Percentiles rank a stretch among this genome's conserved stretches.
Evolutionary conservation across 768 basidiomycete genomes (phyloP).

Genomic region (Serendipita sp.): DNA sequence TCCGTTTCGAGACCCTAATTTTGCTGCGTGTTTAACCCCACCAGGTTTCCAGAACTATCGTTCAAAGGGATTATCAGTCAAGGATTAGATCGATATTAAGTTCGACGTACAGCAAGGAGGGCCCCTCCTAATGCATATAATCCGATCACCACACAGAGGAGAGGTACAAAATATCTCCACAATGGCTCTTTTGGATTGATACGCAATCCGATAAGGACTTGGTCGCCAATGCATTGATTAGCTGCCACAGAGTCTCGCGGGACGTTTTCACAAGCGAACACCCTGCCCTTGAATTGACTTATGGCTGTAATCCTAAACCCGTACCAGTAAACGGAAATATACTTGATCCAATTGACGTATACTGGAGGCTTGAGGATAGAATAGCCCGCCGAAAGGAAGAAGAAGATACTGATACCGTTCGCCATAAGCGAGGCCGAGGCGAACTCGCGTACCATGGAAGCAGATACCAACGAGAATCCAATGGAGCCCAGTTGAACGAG

Average conservation of each 20-base stretch:
- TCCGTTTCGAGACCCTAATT: slow-evolving; percentile 13
- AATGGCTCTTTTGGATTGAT: slow-evolving; percentile 17
- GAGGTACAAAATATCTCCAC: slow-evolving; percentile 10
- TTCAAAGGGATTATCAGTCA: neutral
- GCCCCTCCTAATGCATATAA: slow-evolving; percentile 18
- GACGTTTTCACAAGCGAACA: slow-evolving; percentile 18
- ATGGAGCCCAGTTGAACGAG: slow-evolving; percentile 14
- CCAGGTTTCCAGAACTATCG: slow-evolving; percentile 16
- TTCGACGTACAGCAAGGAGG: slow-evolving; percentile 16
- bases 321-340: slow-evolving; percentile 26
- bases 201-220: slow-evolving; percentile 22
- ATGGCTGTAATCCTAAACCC: slow-evolving; percentile 22
- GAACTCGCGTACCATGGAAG: slow-evolving; percentile 18
- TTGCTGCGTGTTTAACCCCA: slow-evolving; percentile 20
- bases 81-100: neutral
- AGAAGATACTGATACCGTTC: slow-evolving; percentile 15
- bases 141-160: slow-evolving; percentile 15
- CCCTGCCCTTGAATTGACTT: slow-evolving; percentile 23
- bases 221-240: slow-evolving; percentile 20
- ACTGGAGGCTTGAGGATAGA: slow-evolving; percentile 12
- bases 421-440: slow-evolving; percentile 21
- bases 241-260: slow-evolving; percentile 11
- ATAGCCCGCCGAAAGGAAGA: slow-evolving; percentile 16
- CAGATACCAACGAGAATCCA: slow-evolving; percentile 17
- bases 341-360: slow-evolving; percentile 25